These are phyloP conservation scores for Fraxinus dipetala DNA, from an alignment of 305 asterid genomes.

Conservation along the genomic window DNA sequence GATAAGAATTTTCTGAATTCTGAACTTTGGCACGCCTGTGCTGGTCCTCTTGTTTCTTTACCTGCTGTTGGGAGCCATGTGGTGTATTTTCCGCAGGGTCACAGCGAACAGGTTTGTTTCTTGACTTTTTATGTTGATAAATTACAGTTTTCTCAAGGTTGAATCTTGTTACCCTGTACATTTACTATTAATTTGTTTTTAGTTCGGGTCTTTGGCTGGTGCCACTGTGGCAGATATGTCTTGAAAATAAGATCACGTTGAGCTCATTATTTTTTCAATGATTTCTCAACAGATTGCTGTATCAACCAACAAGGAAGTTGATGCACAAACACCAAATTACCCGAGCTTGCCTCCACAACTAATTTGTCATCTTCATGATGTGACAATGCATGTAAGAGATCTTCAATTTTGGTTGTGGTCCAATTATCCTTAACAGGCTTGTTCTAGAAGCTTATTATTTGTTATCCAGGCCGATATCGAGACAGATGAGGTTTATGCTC, in stretches of 20 bases:
- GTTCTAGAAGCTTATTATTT: constrained; percentile 20
- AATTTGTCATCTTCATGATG: constrained; percentile 64
- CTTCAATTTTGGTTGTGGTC: constrained; percentile 10
- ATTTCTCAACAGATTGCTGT: constrained; percentile 50
- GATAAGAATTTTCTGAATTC: constrained; percentile 59
- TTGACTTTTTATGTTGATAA: not conserved
- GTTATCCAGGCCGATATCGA: constrained; percentile 58
- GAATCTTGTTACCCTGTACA: not conserved
- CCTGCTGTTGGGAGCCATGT: constrained; percentile 73
- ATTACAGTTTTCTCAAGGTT: not conserved
- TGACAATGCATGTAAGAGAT: constrained; percentile 58
- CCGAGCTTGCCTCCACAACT: constrained; percentile 66
- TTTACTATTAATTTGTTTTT: not conserved
- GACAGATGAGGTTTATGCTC: constrained; percentile 71
- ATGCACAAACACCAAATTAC: constrained; percentile 56
- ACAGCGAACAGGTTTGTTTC: constrained; percentile 67
- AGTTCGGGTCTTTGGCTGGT: not conserved
- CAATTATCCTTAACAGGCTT: not conserved
- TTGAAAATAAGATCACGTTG: not conserved
- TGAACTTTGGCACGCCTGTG: constrained; percentile 92
- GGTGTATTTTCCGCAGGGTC: constrained; percentile 85
- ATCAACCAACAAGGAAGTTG: constrained; percentile 65
- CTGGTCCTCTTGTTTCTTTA: constrained; percentile 84
- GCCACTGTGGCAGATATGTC: not conserved
- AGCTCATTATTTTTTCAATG: constrained; percentile 1